A percentile compares a stretch with the other conserved stretches of the same genome.
These are phyloP conservation scores for Globisporangium mamillatum DNA, from an alignment of 352 stramenopile species.

Conservation along the genomic window DNA sequence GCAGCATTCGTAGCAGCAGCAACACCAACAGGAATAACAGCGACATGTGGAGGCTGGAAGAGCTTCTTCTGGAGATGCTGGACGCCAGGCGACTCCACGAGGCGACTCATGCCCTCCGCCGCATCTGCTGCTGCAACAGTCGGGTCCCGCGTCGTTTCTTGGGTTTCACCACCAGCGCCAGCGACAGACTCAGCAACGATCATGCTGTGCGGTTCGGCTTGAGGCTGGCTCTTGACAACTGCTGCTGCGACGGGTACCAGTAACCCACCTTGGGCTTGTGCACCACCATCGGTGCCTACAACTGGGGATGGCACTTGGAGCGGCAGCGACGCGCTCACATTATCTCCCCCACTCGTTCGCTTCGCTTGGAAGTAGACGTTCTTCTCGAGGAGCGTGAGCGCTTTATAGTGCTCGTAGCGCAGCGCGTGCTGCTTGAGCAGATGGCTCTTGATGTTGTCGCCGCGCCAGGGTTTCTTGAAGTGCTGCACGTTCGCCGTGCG, in stretches of 20 bases:
- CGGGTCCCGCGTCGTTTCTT: not conserved
- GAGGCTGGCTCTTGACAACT: not conserved
- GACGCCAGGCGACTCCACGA: conserved; percentile 2
- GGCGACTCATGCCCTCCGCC: conserved; percentile 10
- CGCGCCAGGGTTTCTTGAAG: conserved; percentile 18
- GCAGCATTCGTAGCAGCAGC: not conserved
- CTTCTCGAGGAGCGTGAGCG: conserved; percentile 13
- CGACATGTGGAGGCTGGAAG: not conserved
- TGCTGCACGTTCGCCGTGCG: conserved; percentile 16
- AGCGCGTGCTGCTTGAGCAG: conserved; percentile 16
- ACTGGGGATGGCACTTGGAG: not conserved
- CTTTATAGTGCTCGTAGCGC: conserved; percentile 8
- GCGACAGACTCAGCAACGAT: not conserved
- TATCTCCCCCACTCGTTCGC: not conserved
- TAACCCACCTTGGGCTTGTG: no score
- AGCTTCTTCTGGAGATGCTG: conserved; percentile 1
- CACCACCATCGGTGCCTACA: not conserved
- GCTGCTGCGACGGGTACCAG: not conserved
- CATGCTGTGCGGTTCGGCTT: not conserved
- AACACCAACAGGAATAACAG: not conserved
- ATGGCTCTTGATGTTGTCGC: conserved; percentile 18
- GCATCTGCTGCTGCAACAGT: conserved; percentile 7
- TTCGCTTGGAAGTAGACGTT: conserved; percentile 3
- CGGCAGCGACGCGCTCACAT: not conserved
- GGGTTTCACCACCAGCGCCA: not conserved